phyloP scores from a whole-genome alignment of 106 monocot genomes.

The Vanilla planifolia region DNA sequence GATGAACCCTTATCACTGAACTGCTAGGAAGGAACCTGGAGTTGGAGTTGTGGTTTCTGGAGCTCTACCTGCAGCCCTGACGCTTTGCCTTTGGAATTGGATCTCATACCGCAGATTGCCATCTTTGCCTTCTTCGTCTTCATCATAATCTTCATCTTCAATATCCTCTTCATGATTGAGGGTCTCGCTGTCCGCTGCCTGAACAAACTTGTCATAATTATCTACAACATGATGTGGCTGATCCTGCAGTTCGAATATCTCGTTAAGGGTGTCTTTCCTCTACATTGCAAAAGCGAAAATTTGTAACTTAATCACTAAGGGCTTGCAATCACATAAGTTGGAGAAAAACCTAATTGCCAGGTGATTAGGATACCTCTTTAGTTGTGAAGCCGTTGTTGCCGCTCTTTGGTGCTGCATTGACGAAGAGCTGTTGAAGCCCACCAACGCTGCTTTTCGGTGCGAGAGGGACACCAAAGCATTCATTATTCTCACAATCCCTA shows the following conservation, averaged over 20 bases:
- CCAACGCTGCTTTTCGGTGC: constrained; percentile 32
- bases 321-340: too few species aligned
- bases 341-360: too few species aligned
- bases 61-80: constrained; percentile 7
- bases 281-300: constrained; percentile 24
- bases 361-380: too few species aligned
- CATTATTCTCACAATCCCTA: constrained; percentile 1
- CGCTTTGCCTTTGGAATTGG: constrained; percentile 46
- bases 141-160: constrained; percentile 38
- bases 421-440: constrained; percentile 22
- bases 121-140: constrained; percentile 43
- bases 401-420: constrained; percentile 14
- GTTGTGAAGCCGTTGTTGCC: neutral
- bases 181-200: neutral
- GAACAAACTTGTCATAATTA: constrained; percentile 1
- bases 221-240: too few species aligned
- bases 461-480: neutral
- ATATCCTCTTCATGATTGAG: constrained; percentile 21
- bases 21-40: too few species aligned
- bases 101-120: constrained; percentile 53
- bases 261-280: constrained; percentile 65
- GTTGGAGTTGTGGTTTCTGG: too few species aligned
- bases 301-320: neutral
- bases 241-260: constrained; percentile 32
- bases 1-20: too few species aligned